Evolutionary conservation across 2,329 filamentous ascomycete species (phyloP), one percentile per base, ranked within the genome.

Genomic region (Ophiocordyceps camponoti-floridani): DNA sequence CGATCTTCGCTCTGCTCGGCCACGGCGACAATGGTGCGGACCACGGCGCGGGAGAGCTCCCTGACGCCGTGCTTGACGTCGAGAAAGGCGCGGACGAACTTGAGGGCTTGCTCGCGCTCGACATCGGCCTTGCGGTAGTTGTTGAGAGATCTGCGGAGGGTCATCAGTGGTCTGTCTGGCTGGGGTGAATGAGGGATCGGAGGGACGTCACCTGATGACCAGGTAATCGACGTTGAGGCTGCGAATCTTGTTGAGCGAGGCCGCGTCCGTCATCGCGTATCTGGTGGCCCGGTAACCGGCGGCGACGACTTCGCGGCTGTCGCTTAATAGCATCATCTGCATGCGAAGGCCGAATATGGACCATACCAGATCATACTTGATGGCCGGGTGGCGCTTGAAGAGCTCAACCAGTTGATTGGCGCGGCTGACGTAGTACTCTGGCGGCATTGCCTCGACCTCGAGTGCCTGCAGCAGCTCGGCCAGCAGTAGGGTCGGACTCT

Each of bases 321-420:
- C 89, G 57, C 89, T 95, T 46, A 98, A 68, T 19, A 98, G 78
- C 85, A 98, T 93, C 52, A 85, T 80, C 62, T 98, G 91, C 68
- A 96, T 88, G 40, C 91, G 77, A 43, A 93, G 65, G 2, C 93
- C 91, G 62, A 98, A 98, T 1, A 94, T 80, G 4, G 87, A 84
- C 91, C 91, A 98, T 1, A 86, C 88, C 43, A 98, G 67, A 61
- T 98, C 93, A 59, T 96, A 95, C 58, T 98, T 98, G 46, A 98
- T 71, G 1, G 85, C 89, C 1, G 87, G 85, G 61, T 96, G 79
- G 44, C 86, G 75, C 60, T 89, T 94, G 65, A 98, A 94, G n/a
- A 98, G 70, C 49, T 93, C 84, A n/a, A 96, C 91, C 9, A 98
- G 70, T 50, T 77, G 84, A 58, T 98, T 98, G 26, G 87, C 87